Base-by-base conservation (phyloP, 371 early-diverging fungal species). In the Circinella umbellata region DNA sequence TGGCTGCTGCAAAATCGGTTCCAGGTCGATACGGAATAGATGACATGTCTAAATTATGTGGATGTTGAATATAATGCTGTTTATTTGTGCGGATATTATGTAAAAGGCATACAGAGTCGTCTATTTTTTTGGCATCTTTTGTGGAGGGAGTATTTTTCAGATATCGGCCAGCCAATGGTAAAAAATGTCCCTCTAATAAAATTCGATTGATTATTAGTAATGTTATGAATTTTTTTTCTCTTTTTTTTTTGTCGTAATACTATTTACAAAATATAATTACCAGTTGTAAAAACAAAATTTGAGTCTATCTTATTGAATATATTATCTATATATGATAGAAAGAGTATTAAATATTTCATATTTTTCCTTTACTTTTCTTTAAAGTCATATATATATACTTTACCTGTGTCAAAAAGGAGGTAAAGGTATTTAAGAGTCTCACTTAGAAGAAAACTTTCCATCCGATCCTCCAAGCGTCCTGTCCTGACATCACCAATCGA, bases 381-480 rank as follows among this genome's bases (percentile, higher is more conserved):
- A 18, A 8, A 46, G 35, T 63, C 61, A 61, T 35, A 11, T 18
- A 2, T n/a, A 39, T 46, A 1, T 66, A 64, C 9, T 66, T 68
- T 76, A 83, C 83, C 81, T 8, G 67, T 68, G 62, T 97, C 96
- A 83, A 96, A 96, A 34, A 98, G 80, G 34, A 98, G 75, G 69
- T 92, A 97, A 15, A 98, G 84, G 72, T 98, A 98, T 71, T 98
- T 98, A 57, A 97, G 81, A 2, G 98, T 96, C 79, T 98, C 97
- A 64, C 95, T 93, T n/a, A 98, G 74, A 51, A 95, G 86, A 77
- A 97, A 98, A 69, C 95, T 95, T 69, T 97, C 97, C 97, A 98
- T 97, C 4, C 98, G 85, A 65, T 94, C 94, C 38, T 95, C 96
- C 5, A 87, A 72, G 14, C 76, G 75, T 38, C 87, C 88, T 0